Conservation (phyloP, 345 rosid genomes). For the Populus simonii region DNA sequence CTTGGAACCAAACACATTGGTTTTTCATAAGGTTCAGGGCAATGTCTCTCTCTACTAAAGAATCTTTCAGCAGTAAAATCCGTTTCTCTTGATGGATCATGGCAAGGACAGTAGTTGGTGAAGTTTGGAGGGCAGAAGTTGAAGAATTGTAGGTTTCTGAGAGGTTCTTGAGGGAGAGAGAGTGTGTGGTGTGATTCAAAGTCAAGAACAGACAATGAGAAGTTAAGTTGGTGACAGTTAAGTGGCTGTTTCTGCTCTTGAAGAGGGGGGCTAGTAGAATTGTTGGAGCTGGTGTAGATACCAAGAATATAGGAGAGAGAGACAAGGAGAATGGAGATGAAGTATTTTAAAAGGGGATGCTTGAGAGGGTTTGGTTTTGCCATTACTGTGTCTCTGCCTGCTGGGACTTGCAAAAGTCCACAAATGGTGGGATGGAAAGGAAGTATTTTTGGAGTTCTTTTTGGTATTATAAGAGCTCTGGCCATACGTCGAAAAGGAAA, state of each 20-base stretch:
- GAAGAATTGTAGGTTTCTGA: slow-evolving; percentile 19
- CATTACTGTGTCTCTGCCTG: background rate
- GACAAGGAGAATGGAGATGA: slow-evolving; percentile 17
- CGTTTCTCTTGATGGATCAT: slow-evolving; percentile 42
- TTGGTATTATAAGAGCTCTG: background rate
- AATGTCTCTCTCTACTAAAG: slow-evolving; percentile 58
- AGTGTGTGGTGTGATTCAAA: slow-evolving; percentile 40
- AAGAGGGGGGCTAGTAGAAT: background rate
- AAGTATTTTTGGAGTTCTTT: background rate
- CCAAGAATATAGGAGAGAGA: slow-evolving; percentile 38
- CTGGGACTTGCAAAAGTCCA: background rate
- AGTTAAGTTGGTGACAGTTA: slow-evolving; percentile 22
- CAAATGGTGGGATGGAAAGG: background rate
- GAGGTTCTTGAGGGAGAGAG: slow-evolving; percentile 22
- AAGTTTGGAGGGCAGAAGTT: slow-evolving; percentile 46
- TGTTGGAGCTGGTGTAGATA: slow-evolving; percentile 17
- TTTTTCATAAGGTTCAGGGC: slow-evolving; percentile 40
- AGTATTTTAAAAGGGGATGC: slow-evolving; percentile 6
- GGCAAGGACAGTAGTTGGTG: slow-evolving; percentile 63
- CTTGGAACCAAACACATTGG: slow-evolving; percentile 51
- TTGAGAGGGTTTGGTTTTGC: slow-evolving; percentile 3
- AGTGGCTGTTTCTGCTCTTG: slow-evolving; percentile 3
- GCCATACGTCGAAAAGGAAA: no score
- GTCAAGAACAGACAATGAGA: slow-evolving; percentile 27
- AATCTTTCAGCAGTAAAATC: slow-evolving; percentile 31